Base-by-base conservation (phyloP, 1,284 basidiomycete genomes). In the Hemileia vastatrix region DNA sequence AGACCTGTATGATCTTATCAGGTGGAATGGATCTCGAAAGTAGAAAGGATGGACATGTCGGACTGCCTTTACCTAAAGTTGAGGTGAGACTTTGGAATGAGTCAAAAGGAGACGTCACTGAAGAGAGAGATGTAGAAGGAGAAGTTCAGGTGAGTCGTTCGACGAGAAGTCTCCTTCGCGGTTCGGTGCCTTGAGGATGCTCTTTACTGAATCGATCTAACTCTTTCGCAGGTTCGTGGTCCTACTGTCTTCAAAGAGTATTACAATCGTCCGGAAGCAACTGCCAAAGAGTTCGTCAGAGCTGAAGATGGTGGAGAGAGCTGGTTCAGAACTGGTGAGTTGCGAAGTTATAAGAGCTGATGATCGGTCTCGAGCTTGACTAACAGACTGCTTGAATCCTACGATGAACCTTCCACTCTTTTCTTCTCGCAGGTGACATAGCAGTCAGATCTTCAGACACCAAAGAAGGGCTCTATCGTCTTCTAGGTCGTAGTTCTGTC, bases 1-100 rank as follows among this genome's bases (percentile, higher is more conserved):
- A 77, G 65, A 76, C 74, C 43, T 73, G 74, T 0, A 71, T 77
- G 66, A 74, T 76, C 54, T 68, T 76, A 6, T 68, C 68, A 3
- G 73, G 72, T 23, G 75, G 76, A 4, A 71, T 75, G 67, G 71
- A 73, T 50, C 60, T 65, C 15, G 64, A 68, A n/a, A 24, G 23
- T 18, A 24, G 48, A 15, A 24, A 24, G n/a, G 48, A 50, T n/a
- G 48, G 48, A 50, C 13, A n/a, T n/a, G n/a, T n/a, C n/a, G 45
- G 68, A 71, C 48, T 63, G 76, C 18, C 66, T 76, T 13, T 69
- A 69, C 32, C 73, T 71, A 53, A 64, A 68, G 68, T 71, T n/a
- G 59, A 69, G 53, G 70, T 76, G 51, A 67, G 75, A 23, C 69
- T 77, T 2, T 76, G 68, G 68, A 68, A 73, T 61, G 61, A 67